Percentiles rank a stretch among this genome's conserved stretches.
Conservation (phyloP, 495 filamentous ascomycete species). For the Opeltia flavorubescens region DNA sequence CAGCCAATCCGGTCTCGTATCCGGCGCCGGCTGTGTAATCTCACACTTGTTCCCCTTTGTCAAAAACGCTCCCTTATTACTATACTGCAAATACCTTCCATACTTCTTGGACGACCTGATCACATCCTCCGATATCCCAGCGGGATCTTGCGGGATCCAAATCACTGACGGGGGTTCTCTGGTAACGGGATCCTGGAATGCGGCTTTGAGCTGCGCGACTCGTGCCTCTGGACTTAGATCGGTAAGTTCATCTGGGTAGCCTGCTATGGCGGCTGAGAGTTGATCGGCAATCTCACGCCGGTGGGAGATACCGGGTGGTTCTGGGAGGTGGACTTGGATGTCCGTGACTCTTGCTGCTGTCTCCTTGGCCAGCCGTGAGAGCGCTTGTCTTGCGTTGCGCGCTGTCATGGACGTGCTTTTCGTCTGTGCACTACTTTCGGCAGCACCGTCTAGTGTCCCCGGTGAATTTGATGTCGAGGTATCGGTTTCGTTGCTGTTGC, state of each 20-base stretch:
- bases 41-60: slow-evolving; percentile 53
- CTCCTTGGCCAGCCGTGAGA: slow-evolving; percentile 19
- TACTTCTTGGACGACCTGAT: slow-evolving; percentile 60
- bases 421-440: slow-evolving; percentile 22
- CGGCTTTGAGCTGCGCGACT: slow-evolving; percentile 72
- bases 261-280: slow-evolving; percentile 25
- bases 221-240: slow-evolving; percentile 85
- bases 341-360: slow-evolving; percentile 44
- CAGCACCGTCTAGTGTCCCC: slow-evolving; percentile 15
- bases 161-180: slow-evolving; percentile 73
- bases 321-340: slow-evolving; percentile 30
- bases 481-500: slow-evolving; percentile 31
- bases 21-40: slow-evolving; percentile 17
- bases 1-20: slow-evolving; percentile 16
- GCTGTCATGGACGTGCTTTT: slow-evolving; percentile 12
- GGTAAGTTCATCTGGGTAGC: slow-evolving; percentile 79
- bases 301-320: slow-evolving; percentile 13
- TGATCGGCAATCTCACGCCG: slow-evolving; percentile 13
- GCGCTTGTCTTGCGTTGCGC: slow-evolving; percentile 7
- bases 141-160: slow-evolving; percentile 89
- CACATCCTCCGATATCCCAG: slow-evolving; percentile 83
- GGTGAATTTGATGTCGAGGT: neutral
- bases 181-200: slow-evolving; percentile 85
- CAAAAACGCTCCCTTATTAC: slow-evolving; percentile 74
- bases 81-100: slow-evolving; percentile 76